Percentiles rank a stretch among this genome's conserved stretches.
Evolutionary conservation across 306 rosid genomes (phyloP).

Genomic region (Abrus precatorius): DNA sequence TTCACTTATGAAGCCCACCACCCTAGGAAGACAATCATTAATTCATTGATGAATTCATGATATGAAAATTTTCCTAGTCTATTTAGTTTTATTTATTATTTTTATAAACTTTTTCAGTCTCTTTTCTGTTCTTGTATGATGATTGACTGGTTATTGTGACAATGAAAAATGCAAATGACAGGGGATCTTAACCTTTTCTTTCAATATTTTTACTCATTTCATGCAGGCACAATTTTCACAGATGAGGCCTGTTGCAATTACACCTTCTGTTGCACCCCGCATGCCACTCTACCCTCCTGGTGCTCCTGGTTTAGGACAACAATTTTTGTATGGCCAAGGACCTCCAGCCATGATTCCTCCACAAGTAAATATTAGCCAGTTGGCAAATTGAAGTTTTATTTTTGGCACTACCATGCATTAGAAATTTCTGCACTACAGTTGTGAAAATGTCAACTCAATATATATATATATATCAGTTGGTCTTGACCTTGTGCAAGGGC

Average conservation of each 20-base stretch:
- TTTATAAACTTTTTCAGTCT: too few species aligned
- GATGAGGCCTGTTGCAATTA: conserved; percentile 76
- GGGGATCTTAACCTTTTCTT: neutral
- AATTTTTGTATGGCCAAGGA: conserved; percentile 78
- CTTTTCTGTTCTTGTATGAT: neutral
- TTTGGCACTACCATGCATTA: neutral
- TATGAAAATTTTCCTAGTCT: neutral
- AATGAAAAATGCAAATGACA: neutral
- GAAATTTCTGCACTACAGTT: neutral
- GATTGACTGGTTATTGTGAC: neutral
- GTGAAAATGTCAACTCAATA: too few species aligned
- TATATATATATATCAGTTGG: too few species aligned
- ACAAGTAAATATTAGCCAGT: conserved; percentile 57
- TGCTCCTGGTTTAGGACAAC: conserved; percentile 81
- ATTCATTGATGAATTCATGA: neutral
- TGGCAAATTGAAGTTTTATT: neutral
- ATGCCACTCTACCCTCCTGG: conserved; percentile 86
- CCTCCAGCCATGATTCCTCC: conserved; percentile 80
- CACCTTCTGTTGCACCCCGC: conserved; percentile 76
- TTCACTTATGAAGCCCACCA: too few species aligned
- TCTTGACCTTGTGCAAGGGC: too few species aligned
- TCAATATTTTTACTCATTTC: neutral
- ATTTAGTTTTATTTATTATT: neutral
- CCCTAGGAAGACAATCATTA: neutral
- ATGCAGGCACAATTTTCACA: conserved; percentile 77